phyloP scores from a whole-genome alignment of 768 basidiomycete genomes.

The Strobilomyces echinocephalus region DNA sequence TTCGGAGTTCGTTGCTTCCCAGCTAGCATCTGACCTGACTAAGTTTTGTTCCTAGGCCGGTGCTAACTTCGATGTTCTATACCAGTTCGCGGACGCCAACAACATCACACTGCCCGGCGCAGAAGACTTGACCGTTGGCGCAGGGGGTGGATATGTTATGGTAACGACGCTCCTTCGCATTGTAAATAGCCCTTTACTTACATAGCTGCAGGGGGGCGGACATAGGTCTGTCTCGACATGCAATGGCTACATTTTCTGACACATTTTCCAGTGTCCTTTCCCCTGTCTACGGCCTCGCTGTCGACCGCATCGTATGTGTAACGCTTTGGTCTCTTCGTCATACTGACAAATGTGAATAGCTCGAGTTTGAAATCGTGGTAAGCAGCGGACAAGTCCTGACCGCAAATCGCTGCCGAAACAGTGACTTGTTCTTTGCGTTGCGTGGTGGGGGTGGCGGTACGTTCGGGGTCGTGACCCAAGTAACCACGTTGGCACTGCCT shows the following conservation, averaged over 20 bases:
- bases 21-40: background rate
- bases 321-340: background rate
- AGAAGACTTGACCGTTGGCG: background rate
- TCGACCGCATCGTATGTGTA: background rate
- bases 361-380: background rate
- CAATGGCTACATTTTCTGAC: background rate
- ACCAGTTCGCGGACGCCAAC: background rate
- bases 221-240: background rate
- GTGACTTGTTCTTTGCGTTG: background rate
- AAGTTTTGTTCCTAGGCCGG: background rate
- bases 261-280: background rate
- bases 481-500: background rate
- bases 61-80: background rate
- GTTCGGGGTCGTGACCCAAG: background rate
- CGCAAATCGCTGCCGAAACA: background rate
- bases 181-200: background rate
- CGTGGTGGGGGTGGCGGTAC: background rate
- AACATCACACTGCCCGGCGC: constrained; percentile 1
- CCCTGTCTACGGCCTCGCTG: background rate
- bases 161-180: background rate
- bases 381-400: background rate
- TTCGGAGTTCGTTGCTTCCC: background rate
- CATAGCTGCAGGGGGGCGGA: background rate
- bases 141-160: background rate
- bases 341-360: background rate